phyloP scores from a whole-genome alignment of 495 filamentous ascomycete species.

The Aspergillus affinis region DNA sequence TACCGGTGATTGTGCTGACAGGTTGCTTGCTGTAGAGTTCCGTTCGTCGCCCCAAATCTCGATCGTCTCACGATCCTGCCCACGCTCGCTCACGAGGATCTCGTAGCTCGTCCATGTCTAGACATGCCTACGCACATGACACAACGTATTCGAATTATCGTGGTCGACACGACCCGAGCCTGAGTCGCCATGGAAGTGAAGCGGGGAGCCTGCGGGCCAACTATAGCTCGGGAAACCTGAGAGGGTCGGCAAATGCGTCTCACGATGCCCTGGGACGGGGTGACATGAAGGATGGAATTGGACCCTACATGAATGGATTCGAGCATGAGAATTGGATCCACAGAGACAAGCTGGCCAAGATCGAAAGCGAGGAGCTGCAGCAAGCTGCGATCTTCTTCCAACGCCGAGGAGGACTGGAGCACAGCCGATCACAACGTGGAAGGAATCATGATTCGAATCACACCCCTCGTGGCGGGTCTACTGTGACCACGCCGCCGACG shows the following conservation, averaged over 20 bases:
- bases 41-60: constrained; percentile 33
- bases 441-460: constrained; percentile 51
- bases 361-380: constrained; percentile 90
- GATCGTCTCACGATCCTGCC: constrained; percentile 38
- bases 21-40: constrained; percentile 20
- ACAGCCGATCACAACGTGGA: constrained; percentile 37
- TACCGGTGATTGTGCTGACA: neutral
- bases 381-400: constrained; percentile 77
- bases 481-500: constrained; percentile 27
- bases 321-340: constrained; percentile 80
- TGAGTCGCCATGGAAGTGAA: constrained; percentile 50
- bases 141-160: constrained; percentile 26
- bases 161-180: constrained; percentile 50
- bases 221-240: constrained; percentile 30
- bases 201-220: constrained; percentile 52
- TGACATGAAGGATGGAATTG: constrained; percentile 17
- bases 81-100: constrained; percentile 34
- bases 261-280: constrained; percentile 16
- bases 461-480: constrained; percentile 24
- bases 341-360: constrained; percentile 88
- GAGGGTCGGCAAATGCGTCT: constrained; percentile 18
- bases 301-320: constrained; percentile 19
- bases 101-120: constrained; percentile 42
- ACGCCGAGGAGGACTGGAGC: constrained; percentile 56
- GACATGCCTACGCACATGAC: constrained; percentile 32